These are phyloP conservation scores for Leccinum fibrillosum DNA, from an alignment of 768 basidiomycete genomes.

Conservation along the genomic window DNA sequence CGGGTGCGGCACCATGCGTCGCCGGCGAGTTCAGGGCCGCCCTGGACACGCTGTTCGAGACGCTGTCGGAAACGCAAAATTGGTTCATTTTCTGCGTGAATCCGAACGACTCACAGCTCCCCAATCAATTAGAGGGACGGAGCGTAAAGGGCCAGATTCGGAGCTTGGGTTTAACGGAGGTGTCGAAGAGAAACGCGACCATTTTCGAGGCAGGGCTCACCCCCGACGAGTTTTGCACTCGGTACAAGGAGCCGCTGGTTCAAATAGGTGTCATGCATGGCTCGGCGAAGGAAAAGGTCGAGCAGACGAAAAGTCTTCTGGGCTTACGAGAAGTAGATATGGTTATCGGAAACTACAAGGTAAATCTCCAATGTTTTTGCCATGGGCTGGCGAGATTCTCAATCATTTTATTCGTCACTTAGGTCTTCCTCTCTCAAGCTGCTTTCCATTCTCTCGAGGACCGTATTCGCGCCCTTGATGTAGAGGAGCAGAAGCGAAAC, in stretches of 20 bases:
- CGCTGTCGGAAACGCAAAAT: constrained; percentile 82
- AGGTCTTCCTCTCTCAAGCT: constrained; percentile 86
- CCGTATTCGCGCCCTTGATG: constrained; percentile 74
- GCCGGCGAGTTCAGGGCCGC: too few relatives aligned
- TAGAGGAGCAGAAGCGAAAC: constrained; percentile 83
- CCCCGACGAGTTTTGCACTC: constrained; percentile 78
- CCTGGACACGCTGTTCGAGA: constrained; percentile 60
- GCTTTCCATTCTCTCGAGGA: constrained; percentile 92
- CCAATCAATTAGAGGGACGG: constrained; percentile 90
- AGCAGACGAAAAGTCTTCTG: constrained; percentile 54
- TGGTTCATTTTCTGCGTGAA: constrained; percentile 94
- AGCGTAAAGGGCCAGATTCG: constrained; percentile 91
- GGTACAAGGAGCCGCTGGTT: constrained; percentile 37
- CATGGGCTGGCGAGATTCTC: neutral
- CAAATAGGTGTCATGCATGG: constrained; percentile 58
- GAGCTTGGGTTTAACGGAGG: constrained; percentile 73
- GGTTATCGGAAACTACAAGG: constrained; percentile 82
- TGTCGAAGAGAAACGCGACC: constrained; percentile 62
- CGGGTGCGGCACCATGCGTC: too few relatives aligned
- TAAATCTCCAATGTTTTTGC: constrained; percentile 27
- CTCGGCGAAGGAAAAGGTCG: constrained; percentile 54
- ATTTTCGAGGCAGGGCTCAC: constrained; percentile 85
- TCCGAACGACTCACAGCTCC: constrained; percentile 93
- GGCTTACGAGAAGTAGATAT: constrained; percentile 67
- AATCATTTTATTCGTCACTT: neutral